Conservation (phyloP, 768 basidiomycete genomes). For the Hortiboletus campestris region DNA sequence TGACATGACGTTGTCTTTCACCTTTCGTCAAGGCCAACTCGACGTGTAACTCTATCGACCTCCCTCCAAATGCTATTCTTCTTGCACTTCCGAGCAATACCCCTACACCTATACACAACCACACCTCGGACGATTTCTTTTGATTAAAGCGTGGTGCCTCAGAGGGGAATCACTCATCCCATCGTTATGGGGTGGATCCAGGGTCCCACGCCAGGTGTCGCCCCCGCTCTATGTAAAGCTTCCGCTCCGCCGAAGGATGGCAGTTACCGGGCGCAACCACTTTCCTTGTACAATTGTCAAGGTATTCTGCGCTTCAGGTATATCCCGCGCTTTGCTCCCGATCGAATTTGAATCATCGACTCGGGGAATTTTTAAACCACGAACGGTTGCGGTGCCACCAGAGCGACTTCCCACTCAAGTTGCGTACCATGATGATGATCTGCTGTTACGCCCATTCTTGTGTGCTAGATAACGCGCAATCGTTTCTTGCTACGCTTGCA, state of each 20-base stretch:
- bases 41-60: background rate
- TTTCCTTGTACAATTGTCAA: background rate
- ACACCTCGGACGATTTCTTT: background rate
- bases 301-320: background rate
- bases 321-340: conserved; percentile 5
- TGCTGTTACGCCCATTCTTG: conserved; percentile 5
- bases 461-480: background rate
- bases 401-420: no score
- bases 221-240: conserved; percentile 1
- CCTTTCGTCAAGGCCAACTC: background rate
- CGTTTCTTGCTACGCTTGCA: no score
- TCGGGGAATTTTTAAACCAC: background rate
- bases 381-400: no score
- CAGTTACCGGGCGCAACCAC: background rate
- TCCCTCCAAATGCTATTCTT: background rate
- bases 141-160: background rate
- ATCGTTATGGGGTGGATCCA: background rate
- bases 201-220: background rate
- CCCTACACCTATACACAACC: background rate
- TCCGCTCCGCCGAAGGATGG: no score
- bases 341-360: background rate
- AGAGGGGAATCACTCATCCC: background rate
- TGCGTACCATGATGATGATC: no score
- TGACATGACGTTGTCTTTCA: background rate
- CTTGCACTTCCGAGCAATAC: background rate